Base-by-base conservation (phyloP, 371 early-diverging fungal species). In the Mucor velutinosus region DNA sequence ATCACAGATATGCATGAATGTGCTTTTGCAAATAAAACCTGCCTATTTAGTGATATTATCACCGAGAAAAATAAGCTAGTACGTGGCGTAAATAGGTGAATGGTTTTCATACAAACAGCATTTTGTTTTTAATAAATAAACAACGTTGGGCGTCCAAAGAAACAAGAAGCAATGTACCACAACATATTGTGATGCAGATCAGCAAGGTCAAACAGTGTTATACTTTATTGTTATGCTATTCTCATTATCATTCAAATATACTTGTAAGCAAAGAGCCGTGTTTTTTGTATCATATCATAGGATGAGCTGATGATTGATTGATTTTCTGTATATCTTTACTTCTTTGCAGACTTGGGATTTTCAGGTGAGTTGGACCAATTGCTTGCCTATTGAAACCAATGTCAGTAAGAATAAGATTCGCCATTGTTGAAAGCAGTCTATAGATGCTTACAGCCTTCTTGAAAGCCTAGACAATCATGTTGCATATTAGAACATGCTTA, bases 281-380 rank as follows among this genome's bases (percentile, higher is more conserved):
- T 23, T 27, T 25, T 12, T 21, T 47, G 5, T n/a, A 5, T 49
- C 37, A 37, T 14, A 37, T 37, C 37, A 37, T 51, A 19, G 15
- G 17, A n/a, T 43, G 5, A 19, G n/a, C 5, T 45, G 7, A 19
- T n/a, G 4, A 19, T 33, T 4, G n/a, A n/a, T 45, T 33, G 19
- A n/a, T 45, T 45, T 45, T 1, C 37, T 41, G 17, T 0, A 23
- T 35, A 2, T 19, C 19, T 60, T 60, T 65, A 58, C 32, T 73
- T 67, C 60, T 69, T 66, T 74, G 79, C 74, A 21, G 53, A 53
- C 66, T 78, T 78, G 67, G 84, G 84, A 76, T 84, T 84, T 65
- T 79, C 74, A 57, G 73, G 58, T 39, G 84, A 70, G 35, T 43
- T 62, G 65, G 67, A 56, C 75, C 72, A 69, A 33, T 65, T 65